Evolutionary conservation across 2,329 filamentous ascomycete species (phyloP), one percentile per base, ranked within the genome.

Genomic region (Fusarium oxysporum): DNA sequence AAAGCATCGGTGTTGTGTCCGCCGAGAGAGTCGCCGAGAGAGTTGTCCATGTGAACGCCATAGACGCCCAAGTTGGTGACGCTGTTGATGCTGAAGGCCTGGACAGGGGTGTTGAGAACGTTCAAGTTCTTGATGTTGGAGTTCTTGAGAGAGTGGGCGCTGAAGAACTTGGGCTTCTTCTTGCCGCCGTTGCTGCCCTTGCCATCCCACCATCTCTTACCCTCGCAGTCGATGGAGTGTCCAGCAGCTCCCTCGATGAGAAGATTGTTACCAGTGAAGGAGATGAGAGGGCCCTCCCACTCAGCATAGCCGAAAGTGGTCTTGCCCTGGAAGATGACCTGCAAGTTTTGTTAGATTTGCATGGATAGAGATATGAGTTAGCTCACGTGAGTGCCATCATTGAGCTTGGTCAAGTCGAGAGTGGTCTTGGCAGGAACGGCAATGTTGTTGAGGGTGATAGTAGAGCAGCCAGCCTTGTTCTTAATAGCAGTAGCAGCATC

Each of bases 231-330:
- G 57, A 92, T 85, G 23, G 68, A 83, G 84, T 73, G 69, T 11
- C 71, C 90, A 3, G 81, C 73, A 28, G 86, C 86, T 51, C 87
- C 88, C 13, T 83, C 83, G 43, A 92, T 83, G 33, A 84, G 85
- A 73, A 92, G 85, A 69, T 84, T 82, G 40, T 80, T 87, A 44
- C 91, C 91, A 3, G 87, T 87, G 70, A 92, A 83, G 33, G 86
- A 85, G 74, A 93, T 85, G 19, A 93, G 83, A 48, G 91, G 91
- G 0, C 91, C 91, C 3, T 80, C 79, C 91, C 91, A 93, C 76
- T 91, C 87, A 70, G 88, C 83, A 82, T 92, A 92, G 25, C 85
- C 91, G 76, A 91, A 93, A 60, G 87, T 89, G n/a, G 91, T 93
- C 19, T 84, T 88, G 47, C 91, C 92, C 64, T 88, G 80, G 80